Evolutionary conservation across 106 monocot genomes (phyloP).

Genomic region (Amphibolis antarctica): DNA sequence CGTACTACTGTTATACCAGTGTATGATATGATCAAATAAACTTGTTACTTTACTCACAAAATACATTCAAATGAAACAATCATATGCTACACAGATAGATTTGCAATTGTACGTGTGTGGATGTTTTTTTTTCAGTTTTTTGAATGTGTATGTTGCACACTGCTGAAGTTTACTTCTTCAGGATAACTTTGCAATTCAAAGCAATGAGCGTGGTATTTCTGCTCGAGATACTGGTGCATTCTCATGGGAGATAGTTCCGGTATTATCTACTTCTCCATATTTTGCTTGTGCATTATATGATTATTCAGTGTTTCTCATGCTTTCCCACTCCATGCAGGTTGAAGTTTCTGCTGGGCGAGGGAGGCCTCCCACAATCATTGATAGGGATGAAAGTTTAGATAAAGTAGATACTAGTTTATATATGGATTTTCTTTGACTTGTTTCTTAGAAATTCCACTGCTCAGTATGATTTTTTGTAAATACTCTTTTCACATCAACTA

Average conservation of each 20-base stretch:
- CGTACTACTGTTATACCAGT: too few relatives aligned
- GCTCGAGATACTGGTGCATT: slow-evolving; percentile 67
- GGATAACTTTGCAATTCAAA: slow-evolving; percentile 75
- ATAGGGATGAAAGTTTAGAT: slow-evolving; percentile 63
- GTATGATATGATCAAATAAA: too few relatives aligned
- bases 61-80: too few relatives aligned
- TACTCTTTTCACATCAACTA: neutral
- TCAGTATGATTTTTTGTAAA: neutral
- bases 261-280: slow-evolving; percentile 6
- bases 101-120: neutral
- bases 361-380: slow-evolving; percentile 40
- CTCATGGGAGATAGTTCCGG: slow-evolving; percentile 81
- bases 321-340: slow-evolving; percentile 32
- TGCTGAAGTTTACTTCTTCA: slow-evolving; percentile 15
- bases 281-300: neutral
- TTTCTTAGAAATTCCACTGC: neutral
- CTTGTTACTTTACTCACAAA: too few relatives aligned
- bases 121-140: neutral
- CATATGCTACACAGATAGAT: too few relatives aligned
- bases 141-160: neutral
- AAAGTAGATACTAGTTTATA: slow-evolving; percentile 30
- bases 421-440: slow-evolving; percentile 1
- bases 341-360: slow-evolving; percentile 70
- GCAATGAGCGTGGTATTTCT: slow-evolving; percentile 74
- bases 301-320: neutral